A percentile compares a stretch with the other conserved stretches of the same genome.
Conservation (phyloP, 352 stramenopile species). For the Pythium biforme region DNA sequence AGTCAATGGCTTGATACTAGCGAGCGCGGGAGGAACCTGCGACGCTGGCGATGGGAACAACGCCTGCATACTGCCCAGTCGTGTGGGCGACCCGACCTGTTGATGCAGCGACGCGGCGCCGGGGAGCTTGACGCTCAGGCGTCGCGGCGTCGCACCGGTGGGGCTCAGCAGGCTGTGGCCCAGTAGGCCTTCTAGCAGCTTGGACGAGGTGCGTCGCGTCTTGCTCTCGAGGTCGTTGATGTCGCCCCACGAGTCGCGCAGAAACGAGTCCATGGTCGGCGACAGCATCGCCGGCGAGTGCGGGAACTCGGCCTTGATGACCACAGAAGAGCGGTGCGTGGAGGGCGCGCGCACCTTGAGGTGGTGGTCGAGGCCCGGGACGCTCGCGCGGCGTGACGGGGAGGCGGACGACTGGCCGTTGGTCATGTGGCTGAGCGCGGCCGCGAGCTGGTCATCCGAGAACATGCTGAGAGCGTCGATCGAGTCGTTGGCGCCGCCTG, state of each 20-base stretch:
- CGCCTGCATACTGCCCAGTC: neutral
- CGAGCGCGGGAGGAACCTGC: neutral
- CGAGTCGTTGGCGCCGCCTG: constrained; percentile 12
- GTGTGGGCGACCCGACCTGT: neutral
- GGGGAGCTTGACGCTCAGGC: constrained; percentile 17
- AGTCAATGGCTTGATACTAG: neutral
- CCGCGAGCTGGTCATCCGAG: constrained; percentile 22
- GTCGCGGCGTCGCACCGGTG: constrained; percentile 11
- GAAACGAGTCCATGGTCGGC: constrained; percentile 57
- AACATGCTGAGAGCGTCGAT: constrained; percentile 20
- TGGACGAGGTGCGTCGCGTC: constrained; percentile 33
- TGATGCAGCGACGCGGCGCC: constrained; percentile 3
- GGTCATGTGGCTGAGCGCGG: constrained; percentile 6
- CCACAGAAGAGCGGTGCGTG: constrained; percentile 15
- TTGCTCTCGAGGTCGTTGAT: constrained; percentile 30
- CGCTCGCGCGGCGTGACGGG: neutral
- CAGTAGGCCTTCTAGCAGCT: constrained; percentile 16
- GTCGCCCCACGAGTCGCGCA: constrained; percentile 58
- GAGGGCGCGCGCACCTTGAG: constrained; percentile 36
- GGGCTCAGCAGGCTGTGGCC: constrained; percentile 18
- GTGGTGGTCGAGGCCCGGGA: neutral
- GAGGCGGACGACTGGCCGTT: neutral
- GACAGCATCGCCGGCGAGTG: constrained; percentile 41
- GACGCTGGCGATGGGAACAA: neutral
- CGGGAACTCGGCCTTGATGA: constrained; percentile 43